Conservation (phyloP, 257 asterid species). For the Vinca minor region DNA sequence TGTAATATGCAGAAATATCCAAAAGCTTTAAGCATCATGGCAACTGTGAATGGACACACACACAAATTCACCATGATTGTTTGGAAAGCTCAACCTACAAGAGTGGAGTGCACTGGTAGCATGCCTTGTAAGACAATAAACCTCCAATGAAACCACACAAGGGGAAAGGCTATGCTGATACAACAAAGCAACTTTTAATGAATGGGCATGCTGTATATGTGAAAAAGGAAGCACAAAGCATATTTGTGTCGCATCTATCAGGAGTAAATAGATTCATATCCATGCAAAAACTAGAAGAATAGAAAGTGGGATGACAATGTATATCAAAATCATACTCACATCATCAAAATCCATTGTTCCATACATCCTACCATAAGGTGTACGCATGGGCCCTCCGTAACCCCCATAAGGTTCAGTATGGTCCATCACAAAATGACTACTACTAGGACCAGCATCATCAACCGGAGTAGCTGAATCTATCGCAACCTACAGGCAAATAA, state of each 20-base stretch:
- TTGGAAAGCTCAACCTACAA: too few relatives aligned
- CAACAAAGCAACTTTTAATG: not conserved
- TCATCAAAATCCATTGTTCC: conserved; percentile 81
- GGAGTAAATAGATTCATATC: not conserved
- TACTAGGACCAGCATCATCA: conserved; percentile 89
- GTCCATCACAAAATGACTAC: conserved; percentile 46
- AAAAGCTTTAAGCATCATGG: too few relatives aligned
- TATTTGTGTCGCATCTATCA: too few relatives aligned
- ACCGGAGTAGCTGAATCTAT: conserved; percentile 97
- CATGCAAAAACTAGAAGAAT: not conserved
- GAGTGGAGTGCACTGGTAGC: not conserved
- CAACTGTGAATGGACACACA: too few relatives aligned
- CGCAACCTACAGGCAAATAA: conserved; percentile 54
- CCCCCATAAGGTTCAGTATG: conserved; percentile 72
- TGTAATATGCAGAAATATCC: too few relatives aligned
- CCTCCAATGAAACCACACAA: not conserved
- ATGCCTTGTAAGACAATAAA: not conserved
- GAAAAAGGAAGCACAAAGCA: not conserved
- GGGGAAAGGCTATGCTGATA: not conserved
- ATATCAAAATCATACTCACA: conserved; percentile 45
- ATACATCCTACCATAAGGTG: conserved; percentile 78
- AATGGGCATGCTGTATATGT: not conserved
- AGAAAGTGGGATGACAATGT: conserved; percentile 1
- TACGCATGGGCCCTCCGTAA: conserved; percentile 78
- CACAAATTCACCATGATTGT: not conserved